Conservation (phyloP, 2,329 filamentous ascomycete genomes). For the Neocatenulostroma microsporum region DNA sequence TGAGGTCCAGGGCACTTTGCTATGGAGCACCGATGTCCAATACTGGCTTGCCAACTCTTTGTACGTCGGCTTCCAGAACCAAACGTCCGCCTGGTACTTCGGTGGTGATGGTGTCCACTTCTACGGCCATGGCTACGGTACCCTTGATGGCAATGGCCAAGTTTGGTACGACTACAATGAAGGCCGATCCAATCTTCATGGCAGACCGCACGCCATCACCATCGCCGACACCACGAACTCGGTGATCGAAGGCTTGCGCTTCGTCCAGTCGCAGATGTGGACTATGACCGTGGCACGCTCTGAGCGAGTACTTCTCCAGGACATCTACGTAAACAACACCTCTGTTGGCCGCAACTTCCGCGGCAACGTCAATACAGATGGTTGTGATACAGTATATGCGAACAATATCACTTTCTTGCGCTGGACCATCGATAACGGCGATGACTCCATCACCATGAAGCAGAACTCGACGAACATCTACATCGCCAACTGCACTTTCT, state of each 20-base stretch:
- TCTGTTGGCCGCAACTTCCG: constrained; percentile 3
- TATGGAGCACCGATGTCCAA: constrained; percentile 37
- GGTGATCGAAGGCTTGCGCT: constrained; percentile 42
- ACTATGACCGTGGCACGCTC: constrained; percentile 46
- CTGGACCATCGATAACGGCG: constrained; percentile 47
- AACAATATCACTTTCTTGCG: constrained; percentile 45
- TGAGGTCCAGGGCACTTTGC: constrained; percentile 42
- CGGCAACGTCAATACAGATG: constrained; percentile 39
- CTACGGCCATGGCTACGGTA: constrained; percentile 46
- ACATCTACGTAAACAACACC: constrained; percentile 45
- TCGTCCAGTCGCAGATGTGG: constrained; percentile 55
- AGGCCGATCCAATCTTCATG: constrained; percentile 39
- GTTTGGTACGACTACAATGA: constrained; percentile 45
- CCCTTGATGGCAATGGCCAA: constrained; percentile 53
- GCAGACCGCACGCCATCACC: constrained; percentile 47
- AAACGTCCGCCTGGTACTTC: constrained; percentile 48
- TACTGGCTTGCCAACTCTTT: constrained; percentile 49
- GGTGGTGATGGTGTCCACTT: constrained; percentile 47
- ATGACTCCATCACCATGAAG: constrained; percentile 49
- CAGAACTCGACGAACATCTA: constrained; percentile 49
- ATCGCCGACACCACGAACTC: constrained; percentile 45
- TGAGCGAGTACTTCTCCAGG: constrained; percentile 40
- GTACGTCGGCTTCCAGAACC: constrained; percentile 49
- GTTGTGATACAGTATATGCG: constrained; percentile 48
- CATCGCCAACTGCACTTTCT: constrained; percentile 44